Evolutionary conservation across 2,329 filamentous ascomycete genomes (phyloP), one percentile per base, ranked within the genome.

Genomic region (Bisporella sp.): DNA sequence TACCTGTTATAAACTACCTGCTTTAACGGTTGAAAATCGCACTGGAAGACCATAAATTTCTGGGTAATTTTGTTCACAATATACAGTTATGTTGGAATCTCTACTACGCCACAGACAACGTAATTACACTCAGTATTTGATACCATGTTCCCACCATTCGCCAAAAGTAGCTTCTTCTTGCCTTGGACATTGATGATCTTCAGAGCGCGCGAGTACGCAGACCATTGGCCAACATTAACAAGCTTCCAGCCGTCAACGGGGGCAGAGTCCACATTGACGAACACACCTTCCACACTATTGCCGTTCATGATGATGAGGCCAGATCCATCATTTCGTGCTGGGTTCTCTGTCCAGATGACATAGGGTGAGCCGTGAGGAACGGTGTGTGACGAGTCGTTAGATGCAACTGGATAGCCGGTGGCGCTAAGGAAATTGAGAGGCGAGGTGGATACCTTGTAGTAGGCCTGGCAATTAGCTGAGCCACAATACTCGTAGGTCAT

Each of bases 401-500:
- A 39, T 9, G 35, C 35, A 39, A 39, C 13, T 9, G 35, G 35
- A 39, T 39, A 39, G 35, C 35, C 35, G 3, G 35, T 39, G 9
- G 35, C 35, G 3, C 35, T 39, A 39, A 9, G 9, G 35, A 39
- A 39, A 9, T 39, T 9, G 35, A 39, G 35, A 39, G 35, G 35
- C 35, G 35, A 39, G 9, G 35, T 13, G 9, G 35, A 39, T 9
- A 39, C 13, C 35, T 39, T 39, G 35, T 39, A 39, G 13, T 39
- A 13, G 35, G 35, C 35, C 13, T 39, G 35, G 35, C 35, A 39
- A 39, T 39, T 3, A 39, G 35, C 35, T 11, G 35, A 39, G 13
- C 35, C 35, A 13, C 35, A 39, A 13, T 39, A 39, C 48, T 47
- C 82, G 63, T 84, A 83, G 5, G 73, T 71, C 66, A 79, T 76